Base-by-base conservation (phyloP, 805 yeast species). In the Metschnikowia vanudenii region DNA sequence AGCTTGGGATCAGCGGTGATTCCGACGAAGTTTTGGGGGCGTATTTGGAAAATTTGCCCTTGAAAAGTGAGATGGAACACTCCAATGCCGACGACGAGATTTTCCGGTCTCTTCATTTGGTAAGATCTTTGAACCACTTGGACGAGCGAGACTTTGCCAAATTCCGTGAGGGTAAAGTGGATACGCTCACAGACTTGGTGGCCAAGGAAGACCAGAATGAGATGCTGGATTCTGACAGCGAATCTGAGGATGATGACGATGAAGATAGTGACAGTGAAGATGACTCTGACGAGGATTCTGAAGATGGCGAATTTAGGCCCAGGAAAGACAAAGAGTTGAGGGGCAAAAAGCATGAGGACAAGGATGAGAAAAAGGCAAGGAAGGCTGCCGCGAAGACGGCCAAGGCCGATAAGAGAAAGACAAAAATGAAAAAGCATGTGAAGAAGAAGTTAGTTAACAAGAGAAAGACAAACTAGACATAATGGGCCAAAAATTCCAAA, bases 61-160 rank as follows among this genome's bases (percentile, higher is more conserved):
- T 82, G 39, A 85, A 85, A 57, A 67, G 75, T 14, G 79, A 73
- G 5, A 75, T 73, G 28, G 63, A 64, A 35, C 78, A 77, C 36
- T 82, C 80, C 19, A 88, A 86, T 51, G 56, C 69, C 3, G 78
- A 77, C 46, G 99, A 94, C 63, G 96, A 88, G 45, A 82, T 94
- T 5, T 94, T 94, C 66, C 74, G 99, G 62, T 81, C 91, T 4
- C 59, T 85, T 43, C 89, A 87, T 65, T 68, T 87, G 56, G 88
- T 87, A 28, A 75, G 91, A 59, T 82, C 94, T 46, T 67, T 94
- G 69, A 82, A 89, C 68, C 81, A 92, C 70, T 61, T 91, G 63
- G 88, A 94, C 61, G 99, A 94, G 60, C 76, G 96, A 50, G 99
- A 94, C 63, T 88, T 87, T 55, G 83, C 80, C 39, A 84, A 85